These are phyloP conservation scores for Blastobotrys ciferrii DNA, from an alignment of 1,139 yeast species.

Conservation along the genomic window DNA sequence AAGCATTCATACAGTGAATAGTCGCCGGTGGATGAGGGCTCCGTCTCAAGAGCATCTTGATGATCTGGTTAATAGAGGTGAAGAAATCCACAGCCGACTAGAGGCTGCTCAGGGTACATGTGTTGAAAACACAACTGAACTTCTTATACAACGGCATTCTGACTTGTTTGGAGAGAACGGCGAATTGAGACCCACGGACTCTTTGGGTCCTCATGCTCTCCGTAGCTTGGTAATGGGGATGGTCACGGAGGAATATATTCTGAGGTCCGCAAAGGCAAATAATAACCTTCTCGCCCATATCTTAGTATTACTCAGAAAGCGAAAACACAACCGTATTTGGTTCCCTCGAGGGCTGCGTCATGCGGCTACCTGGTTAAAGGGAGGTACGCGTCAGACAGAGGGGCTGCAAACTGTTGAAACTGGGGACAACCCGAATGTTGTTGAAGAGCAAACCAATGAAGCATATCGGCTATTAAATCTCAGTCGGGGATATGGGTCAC, in stretches of 20 bases:
- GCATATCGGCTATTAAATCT: neutral
- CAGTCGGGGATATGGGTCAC: constrained; percentile 2
- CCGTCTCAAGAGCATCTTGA: neutral
- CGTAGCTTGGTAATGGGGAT: neutral
- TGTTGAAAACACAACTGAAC: neutral
- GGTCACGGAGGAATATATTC: neutral
- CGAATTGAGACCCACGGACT: neutral
- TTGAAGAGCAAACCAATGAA: constrained; percentile 1
- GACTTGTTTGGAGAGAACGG: constrained; percentile 2
- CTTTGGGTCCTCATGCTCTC: constrained; percentile 1
- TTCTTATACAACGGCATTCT: neutral
- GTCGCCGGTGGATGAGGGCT: neutral
- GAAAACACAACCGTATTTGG: neutral
- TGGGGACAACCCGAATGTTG: constrained; percentile 2
- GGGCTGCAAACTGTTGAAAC: constrained; percentile 2
- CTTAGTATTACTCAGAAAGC: neutral
- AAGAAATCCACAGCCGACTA: neutral
- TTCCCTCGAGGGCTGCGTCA: neutral
- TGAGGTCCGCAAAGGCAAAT: neutral
- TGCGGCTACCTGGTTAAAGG: constrained; percentile 11
- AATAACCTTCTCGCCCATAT: neutral
- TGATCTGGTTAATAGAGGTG: neutral
- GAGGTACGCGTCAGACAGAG: neutral
- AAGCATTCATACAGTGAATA: neutral
- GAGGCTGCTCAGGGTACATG: neutral